phyloP scores from a whole-genome alignment of 2,329 filamentous ascomycete genomes.

The Lojkania enalia region DNA sequence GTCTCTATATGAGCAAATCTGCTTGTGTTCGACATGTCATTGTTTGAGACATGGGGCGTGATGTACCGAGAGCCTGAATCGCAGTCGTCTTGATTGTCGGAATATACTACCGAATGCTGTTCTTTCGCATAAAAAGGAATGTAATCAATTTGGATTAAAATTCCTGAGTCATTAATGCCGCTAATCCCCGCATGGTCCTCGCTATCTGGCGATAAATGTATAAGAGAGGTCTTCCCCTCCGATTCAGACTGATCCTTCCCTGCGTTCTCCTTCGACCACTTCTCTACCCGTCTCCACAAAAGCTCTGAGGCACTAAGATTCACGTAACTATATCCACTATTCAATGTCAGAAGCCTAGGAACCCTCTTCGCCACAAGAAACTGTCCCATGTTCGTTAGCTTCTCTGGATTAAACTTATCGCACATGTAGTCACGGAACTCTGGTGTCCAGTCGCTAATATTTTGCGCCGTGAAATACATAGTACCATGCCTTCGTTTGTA shows the following conservation, averaged over 20 bases:
- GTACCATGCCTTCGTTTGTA: no score
- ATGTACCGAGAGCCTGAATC: no score
- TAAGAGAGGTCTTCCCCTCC: no score
- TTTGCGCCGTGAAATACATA: no score
- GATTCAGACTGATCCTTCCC: neutral
- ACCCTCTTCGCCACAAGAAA: neutral
- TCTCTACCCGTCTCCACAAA: neutral
- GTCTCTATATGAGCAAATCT: neutral
- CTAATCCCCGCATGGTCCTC: neutral
- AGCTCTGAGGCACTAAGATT: neutral
- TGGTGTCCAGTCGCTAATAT: no score
- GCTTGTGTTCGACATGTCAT: neutral
- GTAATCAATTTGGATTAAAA: neutral
- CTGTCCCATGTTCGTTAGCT: neutral
- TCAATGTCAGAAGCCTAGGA: neutral
- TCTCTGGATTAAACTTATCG: neutral
- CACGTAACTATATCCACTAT: neutral
- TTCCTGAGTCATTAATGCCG: neutral
- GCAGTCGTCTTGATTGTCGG: no score
- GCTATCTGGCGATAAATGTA: no score
- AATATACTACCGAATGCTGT: no score
- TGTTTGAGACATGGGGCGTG: neutral
- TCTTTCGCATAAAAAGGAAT: neutral
- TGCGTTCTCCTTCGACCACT: neutral
- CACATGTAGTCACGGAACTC: neutral